phyloP scores from a whole-genome alignment of 1,284 basidiomycete species.

The Ustilago shanxiensis region DNA sequence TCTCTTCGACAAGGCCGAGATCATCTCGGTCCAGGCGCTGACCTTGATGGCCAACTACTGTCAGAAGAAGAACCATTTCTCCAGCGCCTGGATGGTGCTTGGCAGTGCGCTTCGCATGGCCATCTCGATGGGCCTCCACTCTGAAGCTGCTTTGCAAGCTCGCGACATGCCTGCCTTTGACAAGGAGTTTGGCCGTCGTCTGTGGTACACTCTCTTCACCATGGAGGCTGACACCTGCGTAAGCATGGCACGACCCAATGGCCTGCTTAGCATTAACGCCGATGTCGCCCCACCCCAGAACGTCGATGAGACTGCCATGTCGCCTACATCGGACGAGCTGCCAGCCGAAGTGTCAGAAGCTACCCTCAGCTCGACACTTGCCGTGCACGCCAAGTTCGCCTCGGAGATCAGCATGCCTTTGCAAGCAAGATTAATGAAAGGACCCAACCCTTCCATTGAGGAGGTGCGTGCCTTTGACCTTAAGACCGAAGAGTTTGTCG shows the following conservation, averaged over 20 bases:
- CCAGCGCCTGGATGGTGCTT: constrained; percentile 52
- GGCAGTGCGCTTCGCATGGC: constrained; percentile 54
- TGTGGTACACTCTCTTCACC: constrained; percentile 54
- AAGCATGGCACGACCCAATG: constrained; percentile 53
- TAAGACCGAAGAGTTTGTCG: constrained; percentile 51
- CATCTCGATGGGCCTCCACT: constrained; percentile 51
- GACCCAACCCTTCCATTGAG: constrained; percentile 47
- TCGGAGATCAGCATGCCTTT: constrained; percentile 52
- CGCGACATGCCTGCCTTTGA: constrained; percentile 47
- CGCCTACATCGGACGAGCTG: constrained; percentile 36
- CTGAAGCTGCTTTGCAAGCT: constrained; percentile 40
- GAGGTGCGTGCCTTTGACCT: constrained; percentile 51
- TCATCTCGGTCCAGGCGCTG: constrained; percentile 50
- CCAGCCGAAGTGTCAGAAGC: constrained; percentile 39
- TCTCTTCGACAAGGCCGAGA: constrained; percentile 51
- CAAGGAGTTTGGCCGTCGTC: constrained; percentile 43
- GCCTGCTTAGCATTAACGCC: constrained; percentile 42
- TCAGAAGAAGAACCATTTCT: constrained; percentile 52
- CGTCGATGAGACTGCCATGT: constrained; percentile 51
- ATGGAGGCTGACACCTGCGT: constrained; percentile 55
- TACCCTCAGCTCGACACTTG: constrained; percentile 47
- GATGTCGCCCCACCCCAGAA: constrained; percentile 48
- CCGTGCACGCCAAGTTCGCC: constrained; percentile 47
- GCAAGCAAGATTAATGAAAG: constrained; percentile 44
- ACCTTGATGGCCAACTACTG: constrained; percentile 54